A percentile compares a stretch with the other conserved stretches of the same genome.
Conservation (phyloP, 805 yeast species). For the Ogataea nonfermentans region DNA sequence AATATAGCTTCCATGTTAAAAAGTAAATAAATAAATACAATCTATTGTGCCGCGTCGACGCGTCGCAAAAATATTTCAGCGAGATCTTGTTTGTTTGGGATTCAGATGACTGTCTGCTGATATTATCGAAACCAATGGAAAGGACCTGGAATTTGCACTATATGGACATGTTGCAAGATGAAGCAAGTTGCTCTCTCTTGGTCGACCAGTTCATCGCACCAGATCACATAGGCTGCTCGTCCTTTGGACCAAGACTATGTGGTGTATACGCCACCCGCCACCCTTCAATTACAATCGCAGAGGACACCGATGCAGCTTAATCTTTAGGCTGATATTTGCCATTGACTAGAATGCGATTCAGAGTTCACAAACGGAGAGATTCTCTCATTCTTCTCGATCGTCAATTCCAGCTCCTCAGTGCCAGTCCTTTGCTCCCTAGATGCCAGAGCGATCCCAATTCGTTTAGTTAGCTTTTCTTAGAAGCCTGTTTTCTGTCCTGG, state of each 20-base stretch:
- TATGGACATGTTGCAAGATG: not conserved
- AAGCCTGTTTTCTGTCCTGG: constrained; percentile 9
- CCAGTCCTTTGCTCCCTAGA: not conserved
- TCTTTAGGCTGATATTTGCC: not conserved
- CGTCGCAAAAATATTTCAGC: constrained; percentile 6
- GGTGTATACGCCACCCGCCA: constrained; percentile 22
- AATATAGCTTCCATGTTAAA: constrained; percentile 10
- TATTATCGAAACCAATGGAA: no score
- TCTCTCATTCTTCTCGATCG: constrained; percentile 1
- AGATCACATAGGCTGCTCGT: constrained; percentile 15
- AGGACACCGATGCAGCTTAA: not conserved
- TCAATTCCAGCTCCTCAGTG: constrained; percentile 7
- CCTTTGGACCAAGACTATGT: constrained; percentile 5
- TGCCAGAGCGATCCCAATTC: not conserved
- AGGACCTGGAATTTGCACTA: not conserved
- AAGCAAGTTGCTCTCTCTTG: no score
- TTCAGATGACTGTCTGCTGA: constrained; percentile 9
- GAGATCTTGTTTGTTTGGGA: constrained; percentile 4
- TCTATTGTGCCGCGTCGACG: constrained; percentile 10
- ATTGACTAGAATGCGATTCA: constrained; percentile 9
- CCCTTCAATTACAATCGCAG: not conserved
- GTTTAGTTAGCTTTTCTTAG: constrained; percentile 1
- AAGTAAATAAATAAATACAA: constrained; percentile 4
- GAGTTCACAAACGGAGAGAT: constrained; percentile 10
- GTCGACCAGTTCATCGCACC: constrained; percentile 15